These are phyloP conservation scores for Zizania latifolia DNA, from an alignment of 176 grass and related monocot genomes.

Conservation along the genomic window DNA sequence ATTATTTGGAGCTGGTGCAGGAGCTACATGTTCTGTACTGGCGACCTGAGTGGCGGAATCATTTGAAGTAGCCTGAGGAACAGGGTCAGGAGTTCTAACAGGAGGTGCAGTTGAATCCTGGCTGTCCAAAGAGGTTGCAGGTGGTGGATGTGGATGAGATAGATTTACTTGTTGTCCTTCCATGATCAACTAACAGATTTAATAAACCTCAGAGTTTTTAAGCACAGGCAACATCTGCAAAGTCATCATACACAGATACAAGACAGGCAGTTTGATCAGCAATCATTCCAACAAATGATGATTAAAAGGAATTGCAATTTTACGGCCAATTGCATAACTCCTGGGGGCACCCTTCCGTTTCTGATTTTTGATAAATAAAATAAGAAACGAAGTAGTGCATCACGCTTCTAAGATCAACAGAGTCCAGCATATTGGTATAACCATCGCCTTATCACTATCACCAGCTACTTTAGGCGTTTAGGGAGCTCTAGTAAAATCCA, in stretches of 20 bases:
- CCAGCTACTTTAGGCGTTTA: background rate
- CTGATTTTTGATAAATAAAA: background rate
- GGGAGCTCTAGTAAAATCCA: background rate
- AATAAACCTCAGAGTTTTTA: conserved; percentile 8
- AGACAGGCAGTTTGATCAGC: background rate
- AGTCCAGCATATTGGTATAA: background rate
- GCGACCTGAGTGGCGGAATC: conserved; percentile 28
- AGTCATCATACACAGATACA: conserved; percentile 18
- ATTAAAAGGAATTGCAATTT: background rate
- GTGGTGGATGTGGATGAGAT: conserved; percentile 12
- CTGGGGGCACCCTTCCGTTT: background rate
- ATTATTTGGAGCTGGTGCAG: conserved; percentile 22
- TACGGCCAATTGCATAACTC: background rate
- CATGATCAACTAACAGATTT: conserved; percentile 21
- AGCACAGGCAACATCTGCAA: conserved; percentile 30
- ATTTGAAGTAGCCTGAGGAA: conserved; percentile 23
- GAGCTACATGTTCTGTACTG: background rate
- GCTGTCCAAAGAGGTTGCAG: conserved; percentile 8
- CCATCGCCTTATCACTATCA: background rate
- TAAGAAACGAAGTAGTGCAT: background rate
- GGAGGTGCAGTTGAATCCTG: conserved; percentile 37
- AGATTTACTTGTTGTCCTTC: conserved; percentile 61
- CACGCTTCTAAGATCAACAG: background rate
- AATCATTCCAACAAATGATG: background rate
- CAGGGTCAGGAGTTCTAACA: conserved; percentile 18